Base-by-base conservation (phyloP, 805 yeast species). In the Cephaloascus fragrans region DNA sequence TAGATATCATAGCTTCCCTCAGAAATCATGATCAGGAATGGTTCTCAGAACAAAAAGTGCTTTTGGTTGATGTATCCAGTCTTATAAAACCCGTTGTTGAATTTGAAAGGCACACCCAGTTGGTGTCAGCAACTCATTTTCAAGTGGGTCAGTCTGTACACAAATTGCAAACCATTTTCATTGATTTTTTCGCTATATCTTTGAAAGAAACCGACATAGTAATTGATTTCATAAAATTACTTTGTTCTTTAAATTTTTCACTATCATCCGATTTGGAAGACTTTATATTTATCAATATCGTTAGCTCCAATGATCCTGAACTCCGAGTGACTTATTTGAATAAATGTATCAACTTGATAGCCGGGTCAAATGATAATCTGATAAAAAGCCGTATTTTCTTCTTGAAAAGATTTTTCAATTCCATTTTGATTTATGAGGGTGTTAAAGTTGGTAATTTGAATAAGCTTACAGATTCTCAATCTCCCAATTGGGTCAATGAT, bases 131-230 rank as follows among this genome's bases (percentile, higher is more conserved):
- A 1, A 64, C 76, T 16, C 85, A 80, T 43, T 73, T 88, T 51
- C 85, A 83, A 51, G 67, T 85, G 3, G 80, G 73, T 26, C 88
- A 83, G 51, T 77, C 93, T 0, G 61, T 83, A 19, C 70, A 70
- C 18, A 77, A 73, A 39, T 64, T 85, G 35, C 90, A 85, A 53
- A 36, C 39, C 0, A 41, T 77, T 1, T 71, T 71, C 41, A 62
- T 75, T 4, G 41, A 42, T 3, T 32, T 6, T 15, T 15, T 15
- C 34, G 9, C 14, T 8, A n/a, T 9, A 65, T 58, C 46, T 51
- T 71, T 36, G 47, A 59, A 10, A 41, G 47, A 12, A 53, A 57
- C 56, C 35, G 66, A 62, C 14, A 50, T 56, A 14, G 57, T 67
- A 0, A 51, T 73, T n/a, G 53, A 60, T 3, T 55, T 73, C 19